Base-by-base conservation (phyloP, 768 basidiomycete species). In the Mycena crocata region DNA sequence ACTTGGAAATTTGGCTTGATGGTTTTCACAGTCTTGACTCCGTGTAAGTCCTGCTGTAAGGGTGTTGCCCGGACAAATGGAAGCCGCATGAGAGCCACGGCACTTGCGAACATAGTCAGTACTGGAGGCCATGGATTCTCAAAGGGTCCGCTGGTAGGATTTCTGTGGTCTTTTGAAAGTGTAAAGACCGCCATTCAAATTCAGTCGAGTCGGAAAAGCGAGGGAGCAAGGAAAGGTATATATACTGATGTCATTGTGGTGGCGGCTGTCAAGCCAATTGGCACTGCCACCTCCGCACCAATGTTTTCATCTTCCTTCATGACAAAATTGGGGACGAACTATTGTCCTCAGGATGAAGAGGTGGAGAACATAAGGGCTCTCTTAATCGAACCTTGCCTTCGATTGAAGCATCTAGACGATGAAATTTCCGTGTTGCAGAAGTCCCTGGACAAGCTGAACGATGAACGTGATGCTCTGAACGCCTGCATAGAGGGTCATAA, bases 101-200 rank as follows among this genome's bases (percentile, higher is more conserved):
- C 68, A 31, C 68, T 70, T 19, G 64, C 68, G 6, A 66, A n/a
- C 61, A 70, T 66, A 7, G 68, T 66, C 12, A 70, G 19, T 17
- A 70, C 68, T 10, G 68, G 68, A 10, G 68, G 68, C 68, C 68
- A 70, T 32, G 68, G 68, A 31, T 70, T 70, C 24, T 66, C 60
- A 30, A 62, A 70, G 30, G 64, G 64, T n/a, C n/a, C n/a, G 14
- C 64, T 61, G 14, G 32, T 48, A 23, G 51, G 23, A 13, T 48
- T 49, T 44, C 51, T 66, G 42, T 45, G 68, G 50, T 37, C 24
- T 40, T 70, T 26, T 21, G 68, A 66, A 39, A 44, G 51, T 4
- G 64, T 70, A n/a, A 54, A 51, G 31, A 56, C 40, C n/a, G 68
- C 39, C 64, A 69, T 69, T 54, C 21, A 19, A 42, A 42, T 42